A percentile compares a stretch with the other conserved stretches of the same genome.
These are phyloP conservation scores for Calamus simplicifolius DNA, from an alignment of 176 grass and related monocot genomes.

Conservation along the genomic window DNA sequence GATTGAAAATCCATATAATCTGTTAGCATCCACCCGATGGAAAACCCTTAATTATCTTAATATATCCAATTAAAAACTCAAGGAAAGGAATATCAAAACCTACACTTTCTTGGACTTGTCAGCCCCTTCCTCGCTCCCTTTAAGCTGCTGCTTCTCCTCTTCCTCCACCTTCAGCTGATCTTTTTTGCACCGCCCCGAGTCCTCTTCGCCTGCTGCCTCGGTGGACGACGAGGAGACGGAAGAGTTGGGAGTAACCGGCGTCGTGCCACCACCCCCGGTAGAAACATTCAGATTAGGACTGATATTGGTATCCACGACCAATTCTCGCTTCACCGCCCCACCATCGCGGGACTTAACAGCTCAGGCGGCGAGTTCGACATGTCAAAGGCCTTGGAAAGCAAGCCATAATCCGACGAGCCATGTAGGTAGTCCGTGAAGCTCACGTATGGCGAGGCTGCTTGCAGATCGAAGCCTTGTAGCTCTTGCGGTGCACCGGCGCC, in stretches of 20 bases:
- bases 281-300: no score
- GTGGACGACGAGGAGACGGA: conserved; percentile 69
- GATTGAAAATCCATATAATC: background rate
- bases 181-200: conserved; percentile 31
- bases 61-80: background rate
- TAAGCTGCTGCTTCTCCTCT: conserved; percentile 32
- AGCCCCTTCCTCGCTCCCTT: conserved; percentile 27
- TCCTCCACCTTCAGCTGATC: conserved; percentile 25
- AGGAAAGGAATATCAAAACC: conserved; percentile 13
- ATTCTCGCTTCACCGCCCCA: background rate
- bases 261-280: background rate
- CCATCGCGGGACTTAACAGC: conserved; percentile 8
- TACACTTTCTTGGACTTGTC: conserved; percentile 81
- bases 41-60: conserved; percentile 14
- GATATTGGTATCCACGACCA: background rate
- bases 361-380: background rate
- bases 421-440: background rate
- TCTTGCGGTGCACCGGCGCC: conserved; percentile 13
- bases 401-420: background rate
- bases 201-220: conserved; percentile 51
- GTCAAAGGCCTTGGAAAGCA: background rate
- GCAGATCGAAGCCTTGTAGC: background rate
- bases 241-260: conserved; percentile 68
- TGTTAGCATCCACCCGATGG: conserved; percentile 8
- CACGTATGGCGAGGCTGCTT: background rate